Conservation (phyloP, 2,329 filamentous ascomycete species). For the Ophiostoma sp. region DNA sequence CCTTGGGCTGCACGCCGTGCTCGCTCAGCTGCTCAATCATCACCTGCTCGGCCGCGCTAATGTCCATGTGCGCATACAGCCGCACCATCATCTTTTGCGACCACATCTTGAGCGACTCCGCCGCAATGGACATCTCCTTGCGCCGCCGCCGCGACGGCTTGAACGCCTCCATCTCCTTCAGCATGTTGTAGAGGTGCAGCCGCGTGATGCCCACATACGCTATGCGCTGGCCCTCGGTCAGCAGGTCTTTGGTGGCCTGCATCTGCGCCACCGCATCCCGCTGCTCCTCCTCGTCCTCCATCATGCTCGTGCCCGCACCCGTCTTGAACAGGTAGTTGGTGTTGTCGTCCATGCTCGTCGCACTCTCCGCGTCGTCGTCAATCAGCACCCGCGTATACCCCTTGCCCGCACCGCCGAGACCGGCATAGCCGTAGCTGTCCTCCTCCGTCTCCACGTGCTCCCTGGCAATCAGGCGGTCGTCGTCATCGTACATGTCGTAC, state of each 20-base stretch:
- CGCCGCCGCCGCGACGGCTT: constrained; percentile 57
- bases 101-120: constrained; percentile 89
- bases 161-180: constrained; percentile 59
- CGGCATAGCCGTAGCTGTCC: constrained; percentile 62
- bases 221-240: constrained; percentile 92
- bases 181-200: constrained; percentile 73
- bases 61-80: constrained; percentile 93
- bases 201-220: constrained; percentile 91
- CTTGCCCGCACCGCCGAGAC: constrained; percentile 82
- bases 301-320: constrained; percentile 49
- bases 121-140: constrained; percentile 63
- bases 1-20: constrained; percentile 79
- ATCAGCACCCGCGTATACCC: constrained; percentile 93
- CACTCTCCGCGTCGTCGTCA: constrained; percentile 89
- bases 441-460: constrained; percentile 69
- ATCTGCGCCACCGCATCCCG: constrained; percentile 84
- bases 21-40: constrained; percentile 98
- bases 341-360: constrained; percentile 95
- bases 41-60: constrained; percentile 82
- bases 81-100: constrained; percentile 97
- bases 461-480: constrained; percentile 77
- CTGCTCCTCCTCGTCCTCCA: constrained; percentile 71
- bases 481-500: constrained; percentile 93
- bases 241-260: constrained; percentile 88
- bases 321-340: constrained; percentile 87